Percentiles rank a stretch among this genome's conserved stretches.
These are phyloP conservation scores for Diplodia sapinea DNA, from an alignment of 2,329 filamentous ascomycete genomes.

Conservation along the genomic window DNA sequence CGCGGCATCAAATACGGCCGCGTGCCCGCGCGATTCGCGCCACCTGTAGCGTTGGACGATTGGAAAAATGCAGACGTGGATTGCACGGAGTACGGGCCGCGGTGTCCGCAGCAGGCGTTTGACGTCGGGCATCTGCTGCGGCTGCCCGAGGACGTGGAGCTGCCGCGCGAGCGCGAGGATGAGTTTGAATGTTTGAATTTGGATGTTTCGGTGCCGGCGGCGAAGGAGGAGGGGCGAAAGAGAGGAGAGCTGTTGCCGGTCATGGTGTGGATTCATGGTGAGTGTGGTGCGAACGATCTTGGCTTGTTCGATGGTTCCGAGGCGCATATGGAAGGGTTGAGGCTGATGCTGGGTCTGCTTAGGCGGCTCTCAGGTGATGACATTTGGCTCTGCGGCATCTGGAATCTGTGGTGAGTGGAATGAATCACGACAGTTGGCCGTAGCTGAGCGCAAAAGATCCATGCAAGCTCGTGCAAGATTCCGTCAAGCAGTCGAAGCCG, in stretches of 20 bases:
- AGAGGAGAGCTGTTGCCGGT: conserved; percentile 44
- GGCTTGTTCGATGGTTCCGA: background rate
- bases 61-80: conserved; percentile 37
- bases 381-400: conserved; percentile 52
- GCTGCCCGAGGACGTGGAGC: conserved; percentile 43
- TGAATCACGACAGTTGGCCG: background rate
- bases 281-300: background rate
- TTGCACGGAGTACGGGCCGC: conserved; percentile 41
- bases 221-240: background rate
- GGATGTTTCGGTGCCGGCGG: conserved; percentile 46
- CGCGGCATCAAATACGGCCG: conserved; percentile 35
- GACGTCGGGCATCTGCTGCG: conserved; percentile 54
- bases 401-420: conserved; percentile 48
- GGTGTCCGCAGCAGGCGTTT: conserved; percentile 51
- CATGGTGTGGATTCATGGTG: conserved; percentile 55
- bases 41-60: conserved; percentile 26
- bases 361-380: conserved; percentile 52
- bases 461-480: conserved; percentile 38
- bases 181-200: conserved; percentile 55
- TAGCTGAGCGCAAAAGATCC: conserved; percentile 23
- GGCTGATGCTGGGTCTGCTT: conserved; percentile 30
- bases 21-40: conserved; percentile 33
- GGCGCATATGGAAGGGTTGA: background rate
- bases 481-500: conserved; percentile 43
- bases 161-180: conserved; percentile 46